A percentile compares a stretch with the other conserved stretches of the same genome.
Evolutionary conservation across 106 monocot species (phyloP).

Genomic region (Dendrobium chrysotoxum): DNA sequence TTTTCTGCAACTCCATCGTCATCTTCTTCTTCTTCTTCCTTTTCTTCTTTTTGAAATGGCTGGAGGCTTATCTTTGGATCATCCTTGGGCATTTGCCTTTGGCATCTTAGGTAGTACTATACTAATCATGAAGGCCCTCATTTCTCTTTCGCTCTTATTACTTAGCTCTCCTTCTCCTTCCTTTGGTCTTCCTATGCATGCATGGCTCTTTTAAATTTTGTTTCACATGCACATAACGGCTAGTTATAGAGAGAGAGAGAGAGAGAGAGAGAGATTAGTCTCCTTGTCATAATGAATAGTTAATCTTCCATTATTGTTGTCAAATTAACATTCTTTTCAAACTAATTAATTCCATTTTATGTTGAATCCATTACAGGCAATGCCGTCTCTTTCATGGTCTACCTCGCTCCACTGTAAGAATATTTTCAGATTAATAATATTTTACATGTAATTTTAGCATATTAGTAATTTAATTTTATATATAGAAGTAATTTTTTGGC

Average conservation of each 20-base stretch:
- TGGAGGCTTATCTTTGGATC: conserved; percentile 30
- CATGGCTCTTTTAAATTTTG: too few relatives aligned
- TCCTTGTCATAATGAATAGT: too few relatives aligned
- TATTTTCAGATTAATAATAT: background rate
- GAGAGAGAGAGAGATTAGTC: too few relatives aligned
- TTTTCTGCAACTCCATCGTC: too few relatives aligned
- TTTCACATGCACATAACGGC: too few relatives aligned
- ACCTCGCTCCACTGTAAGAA: conserved; percentile 47
- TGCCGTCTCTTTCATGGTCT: conserved; percentile 45
- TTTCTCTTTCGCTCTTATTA: too few relatives aligned
- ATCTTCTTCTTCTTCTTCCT: background rate
- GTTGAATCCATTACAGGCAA: conserved; percentile 25
- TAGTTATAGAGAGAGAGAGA: too few relatives aligned
- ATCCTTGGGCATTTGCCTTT: conserved; percentile 52
- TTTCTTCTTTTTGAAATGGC: conserved; percentile 19
- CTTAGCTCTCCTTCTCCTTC: too few relatives aligned
- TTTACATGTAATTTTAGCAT: background rate
- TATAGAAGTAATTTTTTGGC: background rate
- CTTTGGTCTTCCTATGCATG: too few relatives aligned
- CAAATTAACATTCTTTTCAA: too few relatives aligned
- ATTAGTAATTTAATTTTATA: too few relatives aligned
- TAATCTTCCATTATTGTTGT: too few relatives aligned
- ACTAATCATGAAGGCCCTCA: background rate
- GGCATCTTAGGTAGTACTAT: conserved; percentile 37
- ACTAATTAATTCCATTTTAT: background rate